Conservation (phyloP, 2,329 filamentous ascomycete genomes). For the Aspergillus niger region DNA sequence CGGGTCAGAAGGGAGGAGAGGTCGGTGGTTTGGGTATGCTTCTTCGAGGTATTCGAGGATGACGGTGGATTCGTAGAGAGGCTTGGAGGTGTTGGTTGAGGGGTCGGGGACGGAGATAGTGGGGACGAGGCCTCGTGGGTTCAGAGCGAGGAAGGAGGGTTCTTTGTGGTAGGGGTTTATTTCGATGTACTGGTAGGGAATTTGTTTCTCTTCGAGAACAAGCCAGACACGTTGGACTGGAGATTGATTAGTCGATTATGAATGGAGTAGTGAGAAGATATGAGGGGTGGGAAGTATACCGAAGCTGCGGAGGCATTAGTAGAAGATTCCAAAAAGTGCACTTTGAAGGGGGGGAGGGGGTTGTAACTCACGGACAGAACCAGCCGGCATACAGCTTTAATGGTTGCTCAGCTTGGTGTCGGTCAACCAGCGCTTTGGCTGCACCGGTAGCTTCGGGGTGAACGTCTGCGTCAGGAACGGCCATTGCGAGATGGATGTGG, state of each 20-base stretch:
- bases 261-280: neutral
- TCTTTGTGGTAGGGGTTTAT: slow-evolving; percentile 79
- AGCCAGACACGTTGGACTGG: slow-evolving; percentile 70
- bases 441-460: slow-evolving; percentile 49
- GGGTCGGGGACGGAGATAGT: slow-evolving; percentile 54
- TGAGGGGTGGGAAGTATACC: slow-evolving; percentile 23
- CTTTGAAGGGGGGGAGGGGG: slow-evolving; percentile 6
- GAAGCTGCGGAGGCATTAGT: slow-evolving; percentile 32
- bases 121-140: slow-evolving; percentile 74
- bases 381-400: slow-evolving; percentile 70
- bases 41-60: slow-evolving; percentile 78
- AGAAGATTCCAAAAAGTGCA: neutral
- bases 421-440: slow-evolving; percentile 42
- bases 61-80: slow-evolving; percentile 72
- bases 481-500: slow-evolving; percentile 18
- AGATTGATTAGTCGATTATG: slow-evolving; percentile 11
- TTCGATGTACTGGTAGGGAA: slow-evolving; percentile 74
- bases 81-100: slow-evolving; percentile 45
- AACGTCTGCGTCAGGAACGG: slow-evolving; percentile 41
- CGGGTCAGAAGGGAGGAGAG: slow-evolving; percentile 61
- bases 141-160: slow-evolving; percentile 66
- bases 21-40: slow-evolving; percentile 57
- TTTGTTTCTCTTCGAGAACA: slow-evolving; percentile 70
- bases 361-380: slow-evolving; percentile 61
- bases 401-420: slow-evolving; percentile 37